Percentiles rank a stretch among this genome's conserved stretches.
These are phyloP conservation scores for Candida sp. DNA, from an alignment of 1,139 yeast genomes.

Conservation along the genomic window DNA sequence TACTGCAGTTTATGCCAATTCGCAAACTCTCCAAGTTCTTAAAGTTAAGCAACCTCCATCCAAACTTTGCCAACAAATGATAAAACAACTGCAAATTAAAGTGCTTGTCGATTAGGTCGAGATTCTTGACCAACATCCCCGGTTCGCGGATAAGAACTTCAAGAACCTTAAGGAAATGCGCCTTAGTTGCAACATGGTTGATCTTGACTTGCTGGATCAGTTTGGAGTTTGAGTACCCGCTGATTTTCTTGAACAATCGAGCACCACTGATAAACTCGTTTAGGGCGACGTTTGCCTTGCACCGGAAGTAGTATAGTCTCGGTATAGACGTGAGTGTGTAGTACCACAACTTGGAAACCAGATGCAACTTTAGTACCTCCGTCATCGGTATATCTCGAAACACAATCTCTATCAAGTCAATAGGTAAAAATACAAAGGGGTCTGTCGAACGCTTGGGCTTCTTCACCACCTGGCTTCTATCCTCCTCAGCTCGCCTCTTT, in stretches of 20 bases:
- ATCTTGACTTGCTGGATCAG: conserved; percentile 26
- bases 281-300: conserved; percentile 28
- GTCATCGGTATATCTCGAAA: conserved; percentile 26
- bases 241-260: conserved; percentile 26
- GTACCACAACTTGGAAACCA: conserved; percentile 41
- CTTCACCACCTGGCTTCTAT: conserved; percentile 7
- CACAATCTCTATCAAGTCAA: conserved; percentile 32
- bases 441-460: conserved; percentile 20
- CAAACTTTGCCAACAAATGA: conserved; percentile 25
- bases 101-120: conserved; percentile 29
- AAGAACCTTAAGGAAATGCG: conserved; percentile 28
- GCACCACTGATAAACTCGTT: conserved; percentile 36
- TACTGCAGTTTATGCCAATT: conserved; percentile 30
- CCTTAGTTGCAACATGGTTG: conserved; percentile 24
- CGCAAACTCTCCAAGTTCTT: conserved; percentile 23
- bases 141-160: conserved; percentile 26
- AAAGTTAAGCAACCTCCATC: conserved; percentile 31
- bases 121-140: conserved; percentile 13
- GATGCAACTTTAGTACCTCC: conserved; percentile 28
- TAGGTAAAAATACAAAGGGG: conserved; percentile 31
- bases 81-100: conserved; percentile 30
- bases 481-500: conserved; percentile 13
- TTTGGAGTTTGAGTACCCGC: conserved; percentile 18
- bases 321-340: conserved; percentile 27
- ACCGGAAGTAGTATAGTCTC: conserved; percentile 26